Percentiles rank a stretch among this genome's conserved stretches.
Conservation (phyloP, 345 rosid genomes). For the Citrus mangshanensis region DNA sequence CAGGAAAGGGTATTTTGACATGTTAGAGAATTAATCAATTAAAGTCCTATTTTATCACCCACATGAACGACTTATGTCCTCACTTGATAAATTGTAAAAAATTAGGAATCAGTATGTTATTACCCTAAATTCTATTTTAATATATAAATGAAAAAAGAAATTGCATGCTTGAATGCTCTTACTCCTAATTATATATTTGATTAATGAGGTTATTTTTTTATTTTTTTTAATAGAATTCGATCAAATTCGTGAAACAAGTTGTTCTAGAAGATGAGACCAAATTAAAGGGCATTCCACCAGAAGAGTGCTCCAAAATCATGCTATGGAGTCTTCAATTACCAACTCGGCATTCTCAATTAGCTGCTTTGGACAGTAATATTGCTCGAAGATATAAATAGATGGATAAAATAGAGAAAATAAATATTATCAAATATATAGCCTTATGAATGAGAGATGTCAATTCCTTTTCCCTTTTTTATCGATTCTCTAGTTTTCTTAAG, state of each 20-base stretch:
- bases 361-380: neutral
- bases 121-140: no score
- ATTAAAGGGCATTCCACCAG: constrained; percentile 64
- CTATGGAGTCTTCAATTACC: constrained; percentile 68
- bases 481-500: neutral
- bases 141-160: no score
- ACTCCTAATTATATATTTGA: neutral
- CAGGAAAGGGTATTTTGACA: no score
- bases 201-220: neutral
- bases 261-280: constrained; percentile 79
- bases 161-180: neutral
- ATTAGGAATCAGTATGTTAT: no score
- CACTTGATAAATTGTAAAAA: no score
- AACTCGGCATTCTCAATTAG: neutral
- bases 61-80: no score
- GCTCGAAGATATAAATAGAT: neutral
- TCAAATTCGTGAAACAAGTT: constrained; percentile 77
- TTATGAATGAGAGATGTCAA: neutral
- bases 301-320: constrained; percentile 82
- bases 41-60: no score
- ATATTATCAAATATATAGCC: neutral
- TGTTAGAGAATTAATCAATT: no score
- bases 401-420: constrained; percentile 1
- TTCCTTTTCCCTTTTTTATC: no score
- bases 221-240: constrained; percentile 49